Evolutionary conservation across 2,329 filamentous ascomycete genomes (phyloP), one percentile per base, ranked within the genome.

Genomic region (Colletotrichum chrysophilum): DNA sequence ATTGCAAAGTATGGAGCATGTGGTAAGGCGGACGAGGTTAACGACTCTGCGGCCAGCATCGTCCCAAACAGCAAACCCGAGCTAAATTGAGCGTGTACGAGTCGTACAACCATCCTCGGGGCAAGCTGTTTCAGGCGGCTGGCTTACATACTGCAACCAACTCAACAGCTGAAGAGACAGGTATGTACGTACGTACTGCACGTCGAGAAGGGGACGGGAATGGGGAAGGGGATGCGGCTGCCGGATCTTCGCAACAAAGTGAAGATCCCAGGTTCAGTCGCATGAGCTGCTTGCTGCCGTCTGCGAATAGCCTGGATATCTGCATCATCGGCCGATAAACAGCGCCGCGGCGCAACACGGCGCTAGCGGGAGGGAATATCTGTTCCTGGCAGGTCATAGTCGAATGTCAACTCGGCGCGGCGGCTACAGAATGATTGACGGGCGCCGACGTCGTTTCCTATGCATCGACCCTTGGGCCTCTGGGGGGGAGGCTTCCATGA

Each of bases 41-140:
- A 32, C 38, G 38, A 52, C n/a, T 62, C 55, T 56, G 68, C 56
- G 34, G 64, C 55, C 12, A 64, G 36, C 64, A 61, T 74, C 48
- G 48, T 69, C 70, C 70, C 70, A 69, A 55, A 76, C 74, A 55
- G 48, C 74, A 76, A 69, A 76, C 70, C 48, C 24, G 64, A 69
- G 64, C 69, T 65, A 64, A 73, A 52, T 28, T 48, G 21, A 36
- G 64, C 32, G 26, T 60, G 70, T 73, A 69, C 70, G 74, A 74
- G 48, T 76, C 65, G 70, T 24, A 28, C 43, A 26, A 73, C 32
- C 43, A 56, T 36, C 52, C 16, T 69, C 43, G 70, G 58, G 43
- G 60, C 36, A 56, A 73, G 32, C 70, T 65, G 74, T 76, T 74
- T 76, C 74, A 76, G 64, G 58, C 38, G n/a, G 55, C 24, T 56